Conservation (phyloP, 2,329 filamentous ascomycete species). For the Colletotrichum simmondsii region DNA sequence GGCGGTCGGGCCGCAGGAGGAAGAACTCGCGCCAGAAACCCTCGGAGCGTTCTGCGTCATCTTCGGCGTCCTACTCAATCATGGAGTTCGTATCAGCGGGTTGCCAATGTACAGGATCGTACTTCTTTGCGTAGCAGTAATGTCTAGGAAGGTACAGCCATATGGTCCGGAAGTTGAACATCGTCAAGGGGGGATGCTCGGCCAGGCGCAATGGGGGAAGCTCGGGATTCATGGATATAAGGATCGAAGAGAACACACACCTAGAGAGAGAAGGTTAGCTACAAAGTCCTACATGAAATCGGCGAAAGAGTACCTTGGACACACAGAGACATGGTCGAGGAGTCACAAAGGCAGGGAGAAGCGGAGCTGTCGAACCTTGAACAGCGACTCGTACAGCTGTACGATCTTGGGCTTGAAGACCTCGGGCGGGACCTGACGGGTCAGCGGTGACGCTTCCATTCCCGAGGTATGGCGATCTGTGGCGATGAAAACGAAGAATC, state of each 20-base stretch:
- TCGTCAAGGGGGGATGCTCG: neutral
- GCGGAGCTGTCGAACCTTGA: constrained; percentile 67
- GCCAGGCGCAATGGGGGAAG: neutral
- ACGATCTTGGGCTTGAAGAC: constrained; percentile 95
- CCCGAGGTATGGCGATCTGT: neutral
- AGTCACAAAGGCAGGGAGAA: neutral
- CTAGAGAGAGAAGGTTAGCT: neutral
- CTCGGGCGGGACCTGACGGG: constrained; percentile 89
- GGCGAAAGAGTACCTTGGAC: neutral
- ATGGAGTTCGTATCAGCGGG: neutral
- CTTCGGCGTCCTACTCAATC: constrained; percentile 62
- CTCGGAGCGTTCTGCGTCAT: constrained; percentile 78
- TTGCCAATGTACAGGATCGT: neutral
- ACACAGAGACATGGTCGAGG: neutral
- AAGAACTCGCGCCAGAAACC: constrained; percentile 99
- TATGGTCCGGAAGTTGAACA: neutral
- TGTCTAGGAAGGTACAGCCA: neutral
- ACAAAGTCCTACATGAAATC: too few species aligned
- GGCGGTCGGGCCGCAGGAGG: constrained; percentile 82
- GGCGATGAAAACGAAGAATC: neutral
- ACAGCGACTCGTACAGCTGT: constrained; percentile 85
- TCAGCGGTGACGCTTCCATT: constrained; percentile 94
- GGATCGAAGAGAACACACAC: neutral
- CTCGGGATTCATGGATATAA: neutral
- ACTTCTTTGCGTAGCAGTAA: neutral